These are phyloP conservation scores for Parathielavia appendiculata DNA, from an alignment of 495 filamentous ascomycete genomes.

Conservation along the genomic window DNA sequence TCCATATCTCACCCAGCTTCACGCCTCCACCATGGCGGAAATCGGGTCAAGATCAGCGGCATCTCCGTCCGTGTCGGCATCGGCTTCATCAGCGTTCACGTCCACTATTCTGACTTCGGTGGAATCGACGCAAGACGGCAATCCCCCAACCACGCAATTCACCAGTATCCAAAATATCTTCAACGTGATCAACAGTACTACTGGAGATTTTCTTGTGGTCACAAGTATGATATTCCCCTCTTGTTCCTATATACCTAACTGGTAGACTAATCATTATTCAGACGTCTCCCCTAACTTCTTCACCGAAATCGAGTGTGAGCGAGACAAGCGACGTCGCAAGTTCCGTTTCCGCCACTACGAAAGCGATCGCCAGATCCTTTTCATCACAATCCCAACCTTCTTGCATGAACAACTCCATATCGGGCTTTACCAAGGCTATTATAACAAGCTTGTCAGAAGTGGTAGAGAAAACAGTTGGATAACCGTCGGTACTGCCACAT, in stretches of 20 bases:
- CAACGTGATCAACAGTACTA: not conserved
- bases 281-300: conserved; percentile 15
- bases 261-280: not conserved
- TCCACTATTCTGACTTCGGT: not conserved
- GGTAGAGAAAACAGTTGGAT: conserved; percentile 12
- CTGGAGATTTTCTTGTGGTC: not conserved
- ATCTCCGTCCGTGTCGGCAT: not conserved
- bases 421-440: conserved; percentile 8
- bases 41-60: not conserved
- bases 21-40: conserved; percentile 1
- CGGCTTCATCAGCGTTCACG: not conserved
- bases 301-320: conserved; percentile 16
- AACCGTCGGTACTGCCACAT: conserved; percentile 6
- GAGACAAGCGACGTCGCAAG: conserved; percentile 18
- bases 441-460: conserved; percentile 15
- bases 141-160: not conserved
- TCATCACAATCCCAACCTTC: conserved; percentile 21
- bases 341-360: conserved; percentile 25
- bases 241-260: not conserved
- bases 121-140: not conserved
- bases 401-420: conserved; percentile 23
- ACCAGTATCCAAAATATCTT: conserved; percentile 1
- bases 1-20: not conserved
- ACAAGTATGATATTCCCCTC: conserved; percentile 5
- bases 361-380: conserved; percentile 12